phyloP scores from a whole-genome alignment of 805 yeast genomes.

The Yarrowia divulgata region DNA sequence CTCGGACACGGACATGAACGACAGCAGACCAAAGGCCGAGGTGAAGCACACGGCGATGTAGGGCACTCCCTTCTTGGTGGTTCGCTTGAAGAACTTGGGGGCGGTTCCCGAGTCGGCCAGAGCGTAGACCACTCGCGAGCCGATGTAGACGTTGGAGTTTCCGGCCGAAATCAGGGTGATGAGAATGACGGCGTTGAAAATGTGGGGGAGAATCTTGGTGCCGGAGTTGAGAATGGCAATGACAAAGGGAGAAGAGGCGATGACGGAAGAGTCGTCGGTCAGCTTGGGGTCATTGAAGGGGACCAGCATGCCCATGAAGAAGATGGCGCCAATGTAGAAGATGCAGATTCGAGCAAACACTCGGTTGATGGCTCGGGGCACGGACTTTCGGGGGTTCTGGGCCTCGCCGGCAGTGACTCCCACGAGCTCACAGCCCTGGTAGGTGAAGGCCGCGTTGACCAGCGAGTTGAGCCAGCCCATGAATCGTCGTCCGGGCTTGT shows the following conservation, averaged over 20 bases:
- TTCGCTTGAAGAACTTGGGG: slow-evolving; percentile 67
- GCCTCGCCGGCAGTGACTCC: slow-evolving; percentile 67
- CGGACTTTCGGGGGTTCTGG: slow-evolving; percentile 61
- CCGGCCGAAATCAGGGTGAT: slow-evolving; percentile 70
- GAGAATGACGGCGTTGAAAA: slow-evolving; percentile 64
- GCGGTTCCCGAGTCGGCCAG: slow-evolving; percentile 75
- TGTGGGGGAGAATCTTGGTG: slow-evolving; percentile 56
- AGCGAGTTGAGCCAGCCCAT: slow-evolving; percentile 52
- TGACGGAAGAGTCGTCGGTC: slow-evolving; percentile 55
- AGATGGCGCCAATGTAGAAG: slow-evolving; percentile 59
- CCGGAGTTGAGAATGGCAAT: slow-evolving; percentile 60
- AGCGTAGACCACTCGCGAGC: slow-evolving; percentile 68
- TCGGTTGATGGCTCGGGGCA: slow-evolving; percentile 63
- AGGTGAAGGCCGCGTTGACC: slow-evolving; percentile 62
- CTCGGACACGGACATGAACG: slow-evolving; percentile 65
- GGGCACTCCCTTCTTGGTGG: slow-evolving; percentile 78
- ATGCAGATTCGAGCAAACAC: slow-evolving; percentile 59
- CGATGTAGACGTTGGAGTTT: slow-evolving; percentile 68
- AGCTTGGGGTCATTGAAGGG: slow-evolving; percentile 60
- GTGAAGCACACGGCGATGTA: slow-evolving; percentile 60
- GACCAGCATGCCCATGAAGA: slow-evolving; percentile 63
- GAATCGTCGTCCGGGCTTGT: slow-evolving; percentile 45
- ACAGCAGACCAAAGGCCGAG: slow-evolving; percentile 65
- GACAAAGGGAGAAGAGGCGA: slow-evolving; percentile 57
- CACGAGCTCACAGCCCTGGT: slow-evolving; percentile 62